Percentiles rank a stretch among this genome's conserved stretches.
Evolutionary conservation across 225 moss, liverwort and hornwort species (phyloP).

Genomic region (Pseudoscleropodium purum): DNA sequence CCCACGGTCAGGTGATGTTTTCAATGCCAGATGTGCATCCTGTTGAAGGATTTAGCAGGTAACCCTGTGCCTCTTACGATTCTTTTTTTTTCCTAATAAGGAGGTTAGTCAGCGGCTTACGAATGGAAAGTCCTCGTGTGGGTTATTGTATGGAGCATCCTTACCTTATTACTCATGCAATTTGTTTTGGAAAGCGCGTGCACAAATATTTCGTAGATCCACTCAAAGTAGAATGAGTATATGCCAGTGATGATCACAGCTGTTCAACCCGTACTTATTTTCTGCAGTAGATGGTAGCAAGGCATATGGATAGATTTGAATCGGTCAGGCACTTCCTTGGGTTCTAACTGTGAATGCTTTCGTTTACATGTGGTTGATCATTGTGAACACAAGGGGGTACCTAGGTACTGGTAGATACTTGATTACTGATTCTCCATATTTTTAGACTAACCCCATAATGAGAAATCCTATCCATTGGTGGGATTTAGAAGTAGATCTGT

Average conservation of each 20-base stretch:
- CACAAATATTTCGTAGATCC: neutral
- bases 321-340: neutral
- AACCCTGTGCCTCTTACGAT: conserved; percentile 6
- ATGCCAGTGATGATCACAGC: neutral
- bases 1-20: conserved; percentile 17
- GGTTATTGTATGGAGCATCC: neutral
- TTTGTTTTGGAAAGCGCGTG: neutral
- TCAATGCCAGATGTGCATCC: conserved; percentile 9
- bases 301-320: neutral
- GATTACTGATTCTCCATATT: neutral
- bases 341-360: neutral
- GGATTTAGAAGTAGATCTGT: conserved; percentile 5
- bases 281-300: neutral
- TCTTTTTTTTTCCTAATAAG: neutral
- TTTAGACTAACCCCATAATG: neutral
- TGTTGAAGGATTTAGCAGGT: conserved; percentile 12
- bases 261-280: neutral
- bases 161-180: neutral
- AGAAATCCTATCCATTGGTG: neutral
- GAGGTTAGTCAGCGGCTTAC: neutral
- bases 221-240: neutral
- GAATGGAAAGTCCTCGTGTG: neutral
- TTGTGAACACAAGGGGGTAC: neutral
- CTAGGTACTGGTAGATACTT: neutral
- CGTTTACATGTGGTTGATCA: conserved; percentile 1